Evolutionary conservation across 73 alveolate species (phyloP), one percentile per base, ranked within the genome.

Genomic region (Halteria grandinella): DNA sequence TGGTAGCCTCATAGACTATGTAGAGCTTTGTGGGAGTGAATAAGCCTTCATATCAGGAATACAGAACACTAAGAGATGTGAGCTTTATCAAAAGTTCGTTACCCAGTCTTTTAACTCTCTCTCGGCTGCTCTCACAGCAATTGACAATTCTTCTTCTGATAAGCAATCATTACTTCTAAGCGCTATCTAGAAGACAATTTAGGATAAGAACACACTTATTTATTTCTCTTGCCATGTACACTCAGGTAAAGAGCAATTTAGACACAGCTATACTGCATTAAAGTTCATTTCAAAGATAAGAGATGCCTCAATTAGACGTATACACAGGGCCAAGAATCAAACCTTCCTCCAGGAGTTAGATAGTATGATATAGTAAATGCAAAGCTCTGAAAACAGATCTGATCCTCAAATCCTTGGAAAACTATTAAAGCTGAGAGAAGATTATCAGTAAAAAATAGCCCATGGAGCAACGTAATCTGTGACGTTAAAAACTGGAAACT

Each of bases 11-110:
- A n/a, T n/a, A n/a, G 80, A 66, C 32, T 66, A 45, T 45, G 80
- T 66, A 6, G 80, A 66, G 36, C 55, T 66, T 12, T 66, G 80
- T 66, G 80, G 80, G 15, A 36, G 62, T 17, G 80, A 66, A 15
- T 43, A 45, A 6, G 80, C 80, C 6, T 63, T 66, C 12, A 36
- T 23, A 23, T 12, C 80, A 18, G 14, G 32, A 3, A 40, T 11
- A 8, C 10, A n/a, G 3, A 44, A 60, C 43, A 2, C 47, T 4
- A 66, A 66, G 28, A 25, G 47, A 10, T 39, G 17, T 12, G 80
- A 66, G 28, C 14, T 44, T 6, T 28, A 14, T 27, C 43, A 57
- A 21, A 66, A 66, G 29, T 66, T 66, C 33, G 51, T 57, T 25
- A 66, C 80, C n/a, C 12, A 34, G 4, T 66, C 80, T 23, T 66